Conservation (phyloP, 1,284 basidiomycete species). For the Ganoderma leucocontextum region DNA sequence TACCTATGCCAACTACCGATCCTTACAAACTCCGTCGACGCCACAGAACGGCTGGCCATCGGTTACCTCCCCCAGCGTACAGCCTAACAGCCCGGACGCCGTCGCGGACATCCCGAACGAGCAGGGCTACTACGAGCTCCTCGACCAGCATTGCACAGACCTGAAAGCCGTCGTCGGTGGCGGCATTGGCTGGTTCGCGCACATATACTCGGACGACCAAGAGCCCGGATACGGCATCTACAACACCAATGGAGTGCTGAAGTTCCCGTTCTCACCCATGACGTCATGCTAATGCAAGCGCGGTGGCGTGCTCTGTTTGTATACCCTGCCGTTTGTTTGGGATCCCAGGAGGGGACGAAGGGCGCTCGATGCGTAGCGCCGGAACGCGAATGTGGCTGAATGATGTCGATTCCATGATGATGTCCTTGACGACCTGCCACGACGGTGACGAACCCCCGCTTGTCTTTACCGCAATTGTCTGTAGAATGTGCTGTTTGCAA, state of each 20-base stretch:
- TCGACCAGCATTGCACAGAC: constrained; percentile 69
- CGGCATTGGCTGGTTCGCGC: constrained; percentile 82
- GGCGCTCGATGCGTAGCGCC: neutral
- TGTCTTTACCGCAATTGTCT: neutral
- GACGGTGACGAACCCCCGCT: constrained; percentile 4
- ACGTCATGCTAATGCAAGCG: constrained; percentile 41
- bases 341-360: neutral
- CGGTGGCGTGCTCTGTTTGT: neutral
- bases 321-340: neutral
- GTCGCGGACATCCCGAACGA: constrained; percentile 67
- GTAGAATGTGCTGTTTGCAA: constrained; percentile 4
- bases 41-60: constrained; percentile 81
- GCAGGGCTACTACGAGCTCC: constrained; percentile 69
- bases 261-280: constrained; percentile 59
- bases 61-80: constrained; percentile 60
- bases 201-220: constrained; percentile 73
- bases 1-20: neutral
- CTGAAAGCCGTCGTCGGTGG: constrained; percentile 66
- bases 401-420: constrained; percentile 2
- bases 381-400: neutral
- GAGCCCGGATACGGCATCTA: constrained; percentile 77
- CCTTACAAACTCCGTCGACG: constrained; percentile 2
- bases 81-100: constrained; percentile 62
- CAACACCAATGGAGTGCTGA: constrained; percentile 51
- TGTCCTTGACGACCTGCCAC: constrained; percentile 1